A percentile compares a stretch with the other conserved stretches of the same genome.
phyloP scores from a whole-genome alignment of 2,329 filamentous ascomycete species.

The Sclerotinia borealis region DNA sequence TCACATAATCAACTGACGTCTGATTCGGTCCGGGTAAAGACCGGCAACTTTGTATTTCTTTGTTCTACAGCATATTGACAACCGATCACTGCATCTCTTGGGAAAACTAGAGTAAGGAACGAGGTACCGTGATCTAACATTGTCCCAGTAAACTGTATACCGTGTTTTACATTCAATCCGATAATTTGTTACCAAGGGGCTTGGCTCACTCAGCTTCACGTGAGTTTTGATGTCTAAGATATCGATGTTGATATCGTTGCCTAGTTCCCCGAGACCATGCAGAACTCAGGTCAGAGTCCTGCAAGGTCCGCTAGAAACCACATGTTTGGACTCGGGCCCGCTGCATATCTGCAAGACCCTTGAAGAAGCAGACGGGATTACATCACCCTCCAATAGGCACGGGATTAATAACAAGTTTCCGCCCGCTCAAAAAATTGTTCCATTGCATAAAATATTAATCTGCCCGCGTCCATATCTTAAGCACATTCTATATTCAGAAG shows the following conservation, averaged over 20 bases:
- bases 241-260: background rate
- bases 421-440: background rate
- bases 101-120: background rate
- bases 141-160: background rate
- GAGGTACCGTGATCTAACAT: background rate
- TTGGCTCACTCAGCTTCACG: background rate
- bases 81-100: background rate
- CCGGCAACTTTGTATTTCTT: too few species aligned
- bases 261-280: background rate
- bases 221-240: background rate
- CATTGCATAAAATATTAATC: background rate
- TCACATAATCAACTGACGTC: background rate
- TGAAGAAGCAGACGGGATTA: background rate
- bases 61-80: background rate
- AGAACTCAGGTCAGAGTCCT: slow-evolving; percentile 6
- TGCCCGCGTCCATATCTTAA: background rate
- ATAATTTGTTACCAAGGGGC: background rate
- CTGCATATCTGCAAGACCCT: slow-evolving; percentile 1
- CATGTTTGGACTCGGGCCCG: slow-evolving; percentile 5
- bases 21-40: background rate
- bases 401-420: background rate
- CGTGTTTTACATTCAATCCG: background rate
- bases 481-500: background rate
- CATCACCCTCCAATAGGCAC: background rate
- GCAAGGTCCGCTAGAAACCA: background rate